phyloP scores from a whole-genome alignment of 2,329 filamentous ascomycete species.

The Xylariaceae sp. region DNA sequence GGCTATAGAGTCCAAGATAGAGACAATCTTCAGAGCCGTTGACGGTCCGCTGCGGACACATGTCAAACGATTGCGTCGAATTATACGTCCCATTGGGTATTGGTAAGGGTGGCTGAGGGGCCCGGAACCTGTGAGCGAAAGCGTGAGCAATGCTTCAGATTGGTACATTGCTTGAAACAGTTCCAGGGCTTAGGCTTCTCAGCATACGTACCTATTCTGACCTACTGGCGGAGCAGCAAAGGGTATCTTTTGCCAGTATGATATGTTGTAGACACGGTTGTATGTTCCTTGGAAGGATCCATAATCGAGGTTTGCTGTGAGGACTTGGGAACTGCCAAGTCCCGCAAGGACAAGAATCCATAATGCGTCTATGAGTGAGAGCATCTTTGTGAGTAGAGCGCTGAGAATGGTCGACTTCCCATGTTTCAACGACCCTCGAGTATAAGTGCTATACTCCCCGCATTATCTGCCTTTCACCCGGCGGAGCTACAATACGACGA shows the following conservation, averaged over 20 bases:
- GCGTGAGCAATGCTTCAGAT: not conserved
- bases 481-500: not conserved
- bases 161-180: not conserved
- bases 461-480: conserved; percentile 7
- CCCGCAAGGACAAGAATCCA: conserved; percentile 12
- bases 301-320: conserved; percentile 52
- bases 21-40: conserved; percentile 66
- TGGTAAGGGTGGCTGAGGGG: conserved; percentile 59
- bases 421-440: not conserved
- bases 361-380: conserved; percentile 6
- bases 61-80: conserved; percentile 60
- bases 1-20: conserved; percentile 64
- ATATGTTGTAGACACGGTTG: conserved; percentile 58
- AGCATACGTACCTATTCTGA: conserved; percentile 46
- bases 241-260: conserved; percentile 65
- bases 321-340: conserved; percentile 30
- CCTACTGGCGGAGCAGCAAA: conserved; percentile 64
- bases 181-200: not conserved
- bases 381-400: not conserved
- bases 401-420: not conserved
- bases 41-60: conserved; percentile 63
- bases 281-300: conserved; percentile 60
- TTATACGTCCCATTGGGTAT: conserved; percentile 59
- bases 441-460: conserved; percentile 13
- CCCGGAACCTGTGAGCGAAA: conserved; percentile 56